Conservation (phyloP, 805 yeast species). For the Candida pseudoglaebosa region DNA sequence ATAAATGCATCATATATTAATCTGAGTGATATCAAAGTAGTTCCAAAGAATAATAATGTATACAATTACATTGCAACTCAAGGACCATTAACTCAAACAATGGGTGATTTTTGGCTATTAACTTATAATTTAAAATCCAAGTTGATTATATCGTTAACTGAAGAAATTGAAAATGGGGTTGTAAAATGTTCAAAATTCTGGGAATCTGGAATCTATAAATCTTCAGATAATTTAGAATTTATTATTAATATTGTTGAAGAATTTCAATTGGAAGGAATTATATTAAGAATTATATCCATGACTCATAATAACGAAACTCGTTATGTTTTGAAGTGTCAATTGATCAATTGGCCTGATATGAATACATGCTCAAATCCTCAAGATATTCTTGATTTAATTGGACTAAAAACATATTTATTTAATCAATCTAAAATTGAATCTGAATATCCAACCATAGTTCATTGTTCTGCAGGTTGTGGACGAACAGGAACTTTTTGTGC, state of each 20-base stretch:
- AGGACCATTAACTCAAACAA: conserved; percentile 76
- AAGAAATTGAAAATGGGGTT: conserved; percentile 69
- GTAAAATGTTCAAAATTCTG: conserved; percentile 80
- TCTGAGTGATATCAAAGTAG: not conserved
- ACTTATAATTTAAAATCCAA: conserved; percentile 60
- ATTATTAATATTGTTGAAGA: conserved; percentile 24
- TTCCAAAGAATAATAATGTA: conserved; percentile 3
- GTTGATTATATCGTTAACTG: conserved; percentile 70
- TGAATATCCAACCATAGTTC: conserved; percentile 61
- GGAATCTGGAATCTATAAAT: conserved; percentile 53
- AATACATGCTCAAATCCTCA: conserved; percentile 55
- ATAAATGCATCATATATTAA: conserved; percentile 80
- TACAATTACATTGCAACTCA: conserved; percentile 69
- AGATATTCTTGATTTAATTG: conserved; percentile 50
- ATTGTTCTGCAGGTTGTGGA: conserved; percentile 97
- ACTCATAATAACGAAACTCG: conserved; percentile 24
- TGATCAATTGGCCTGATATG: conserved; percentile 81
- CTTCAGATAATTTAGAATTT: conserved; percentile 22
- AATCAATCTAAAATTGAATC: conserved; percentile 4
- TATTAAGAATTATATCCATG: conserved; percentile 40
- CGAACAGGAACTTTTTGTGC: conserved; percentile 75
- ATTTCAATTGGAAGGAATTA: conserved; percentile 13
- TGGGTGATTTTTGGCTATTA: conserved; percentile 83
- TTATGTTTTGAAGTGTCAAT: conserved; percentile 68
- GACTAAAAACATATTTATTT: conserved; percentile 21